Evolutionary conservation across 768 basidiomycete genomes (phyloP), one percentile per base, ranked within the genome.

Genomic region (Suillus fuscotomentosus): DNA sequence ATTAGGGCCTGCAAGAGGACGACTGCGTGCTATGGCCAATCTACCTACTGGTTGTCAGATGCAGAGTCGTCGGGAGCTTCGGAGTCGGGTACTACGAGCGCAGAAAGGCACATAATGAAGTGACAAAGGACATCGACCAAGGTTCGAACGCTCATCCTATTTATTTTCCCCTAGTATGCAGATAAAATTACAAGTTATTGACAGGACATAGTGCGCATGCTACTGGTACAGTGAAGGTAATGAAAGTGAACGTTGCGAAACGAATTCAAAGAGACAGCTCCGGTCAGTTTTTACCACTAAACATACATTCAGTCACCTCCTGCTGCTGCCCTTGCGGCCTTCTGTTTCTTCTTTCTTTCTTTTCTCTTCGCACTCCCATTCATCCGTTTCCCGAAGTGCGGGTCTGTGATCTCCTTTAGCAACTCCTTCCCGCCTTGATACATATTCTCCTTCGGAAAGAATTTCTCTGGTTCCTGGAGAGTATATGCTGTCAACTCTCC

Each of bases 381-480:
- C 5, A 63, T 66, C 47, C 67, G 65, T 36, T 47, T 65, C 39
- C 70, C 65, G 38, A 62, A 65, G 61, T 70, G 69, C 4, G 69
- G 64, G 22, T 66, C 48, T 42, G 63, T 15, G 42, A 74, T 69
- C 62, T 59, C 57, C 24, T 27, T 42, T 11, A 77, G 53, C 20
- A 76, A 54, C 20, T 69, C 65, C 3, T 66, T 68, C 48, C 77
- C 73, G 15, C 77, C 75, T 6, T 67, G 64, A 45, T 67, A 65
- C 11, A 72, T 73, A 36, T 67, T 66, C 55, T 74, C 39, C 22
- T 70, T 73, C 1, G 75, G 77, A 24, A 79, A 73, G 63, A 65
- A 70, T 43, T 68, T 71, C 6, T 27, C 15, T 10, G 57, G 31
- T 3, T 31, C 67, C 24, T 3, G 15, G 14, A 27, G 61, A 0